Conservation (phyloP, 2,329 filamentous ascomycete species). For the Diatrype stigma region DNA sequence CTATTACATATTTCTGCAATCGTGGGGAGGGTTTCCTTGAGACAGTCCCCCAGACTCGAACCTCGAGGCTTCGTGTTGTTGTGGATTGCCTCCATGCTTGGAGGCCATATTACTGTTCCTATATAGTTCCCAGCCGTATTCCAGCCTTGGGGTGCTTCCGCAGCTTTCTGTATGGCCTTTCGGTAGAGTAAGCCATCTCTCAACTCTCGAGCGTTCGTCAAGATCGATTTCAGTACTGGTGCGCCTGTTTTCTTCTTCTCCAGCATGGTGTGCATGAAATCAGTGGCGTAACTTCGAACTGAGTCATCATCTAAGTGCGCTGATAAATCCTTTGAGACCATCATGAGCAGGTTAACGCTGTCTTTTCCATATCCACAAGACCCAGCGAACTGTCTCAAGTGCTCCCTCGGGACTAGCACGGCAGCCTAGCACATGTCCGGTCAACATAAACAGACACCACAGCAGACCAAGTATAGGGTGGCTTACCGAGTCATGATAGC, state of each 20-base stretch:
- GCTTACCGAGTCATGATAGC: constrained; percentile 16
- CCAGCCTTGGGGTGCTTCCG: too few relatives aligned
- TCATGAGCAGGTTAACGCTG: background rate
- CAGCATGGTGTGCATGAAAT: background rate
- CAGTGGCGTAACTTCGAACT: background rate
- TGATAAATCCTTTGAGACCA: background rate
- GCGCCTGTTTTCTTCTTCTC: background rate
- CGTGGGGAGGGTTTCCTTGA: background rate
- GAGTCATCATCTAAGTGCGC: background rate
- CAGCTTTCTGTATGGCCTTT: background rate
- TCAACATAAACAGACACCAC: background rate
- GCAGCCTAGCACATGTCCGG: constrained; percentile 3
- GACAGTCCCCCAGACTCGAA: background rate
- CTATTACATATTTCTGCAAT: background rate
- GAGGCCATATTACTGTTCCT: background rate
- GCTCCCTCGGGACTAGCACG: constrained; percentile 6
- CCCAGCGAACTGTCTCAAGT: background rate
- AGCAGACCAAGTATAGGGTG: background rate
- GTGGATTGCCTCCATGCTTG: background rate
- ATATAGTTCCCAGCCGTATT: background rate
- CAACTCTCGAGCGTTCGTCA: background rate
- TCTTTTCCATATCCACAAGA: background rate
- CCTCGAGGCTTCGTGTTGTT: background rate
- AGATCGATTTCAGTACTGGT: background rate
- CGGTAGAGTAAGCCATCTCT: background rate